phyloP scores from a whole-genome alignment of 2,329 filamentous ascomycete genomes.

The Berkeleyomyces rouxiae region DNA sequence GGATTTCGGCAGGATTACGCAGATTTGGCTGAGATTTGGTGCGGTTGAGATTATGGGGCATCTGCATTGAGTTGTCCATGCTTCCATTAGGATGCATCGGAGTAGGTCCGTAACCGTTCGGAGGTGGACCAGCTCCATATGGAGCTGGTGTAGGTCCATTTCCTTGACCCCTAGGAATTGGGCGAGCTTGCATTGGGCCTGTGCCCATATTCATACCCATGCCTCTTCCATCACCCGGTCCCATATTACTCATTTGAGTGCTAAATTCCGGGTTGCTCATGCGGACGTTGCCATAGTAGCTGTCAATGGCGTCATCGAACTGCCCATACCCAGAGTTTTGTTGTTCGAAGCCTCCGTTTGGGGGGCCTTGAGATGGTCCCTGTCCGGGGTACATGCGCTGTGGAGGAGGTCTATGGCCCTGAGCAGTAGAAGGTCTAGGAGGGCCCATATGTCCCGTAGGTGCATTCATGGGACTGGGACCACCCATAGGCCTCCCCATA shows the following conservation, averaged over 20 bases:
- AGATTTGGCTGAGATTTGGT: conserved; percentile 54
- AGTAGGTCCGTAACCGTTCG: conserved; percentile 1
- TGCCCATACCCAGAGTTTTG: conserved; percentile 14
- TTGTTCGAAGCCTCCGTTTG: conserved; percentile 8
- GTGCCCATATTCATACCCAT: conserved; percentile 4
- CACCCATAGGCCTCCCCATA: conserved; percentile 18
- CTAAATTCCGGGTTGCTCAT: conserved; percentile 18
- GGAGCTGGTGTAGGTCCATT: neutral
- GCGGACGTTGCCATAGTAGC: conserved; percentile 17
- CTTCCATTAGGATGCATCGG: conserved; percentile 1
- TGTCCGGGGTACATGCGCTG: conserved; percentile 35
- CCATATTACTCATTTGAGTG: conserved; percentile 10
- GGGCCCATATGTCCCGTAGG: conserved; percentile 5
- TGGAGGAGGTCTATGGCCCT: conserved; percentile 34
- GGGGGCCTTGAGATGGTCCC: conserved; percentile 21
- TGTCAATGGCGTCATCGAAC: conserved; percentile 17
- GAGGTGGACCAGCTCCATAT: neutral
- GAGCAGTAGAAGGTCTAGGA: conserved; percentile 33
- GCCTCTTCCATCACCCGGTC: conserved; percentile 8
- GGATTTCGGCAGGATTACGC: conserved; percentile 57
- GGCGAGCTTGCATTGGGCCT: conserved; percentile 3
- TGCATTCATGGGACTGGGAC: neutral
- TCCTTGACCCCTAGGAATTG: conserved; percentile 13
- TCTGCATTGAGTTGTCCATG: neutral
- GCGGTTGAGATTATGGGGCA: conserved; percentile 36